phyloP scores from a whole-genome alignment of 2,329 filamentous ascomycete genomes.

The Nothomitra cinnamomea region DNA sequence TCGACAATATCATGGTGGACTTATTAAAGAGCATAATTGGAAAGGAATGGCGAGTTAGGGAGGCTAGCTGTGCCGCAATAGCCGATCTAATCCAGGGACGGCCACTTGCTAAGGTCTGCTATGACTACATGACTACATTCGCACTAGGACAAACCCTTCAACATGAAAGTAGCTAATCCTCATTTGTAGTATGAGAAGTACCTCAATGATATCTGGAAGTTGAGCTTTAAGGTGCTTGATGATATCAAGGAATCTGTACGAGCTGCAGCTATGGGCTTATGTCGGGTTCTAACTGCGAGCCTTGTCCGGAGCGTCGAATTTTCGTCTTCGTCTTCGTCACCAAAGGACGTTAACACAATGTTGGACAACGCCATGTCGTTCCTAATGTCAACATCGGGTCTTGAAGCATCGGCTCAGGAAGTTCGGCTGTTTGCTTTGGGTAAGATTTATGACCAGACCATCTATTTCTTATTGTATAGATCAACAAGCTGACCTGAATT shows the following conservation, averaged over 20 bases:
- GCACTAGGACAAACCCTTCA: no score
- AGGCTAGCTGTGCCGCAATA: constrained; percentile 75
- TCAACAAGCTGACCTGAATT: constrained; percentile 23
- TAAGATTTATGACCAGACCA: not conserved
- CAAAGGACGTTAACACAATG: constrained; percentile 56
- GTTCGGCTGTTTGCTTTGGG: constrained; percentile 56
- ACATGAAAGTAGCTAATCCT: not conserved
- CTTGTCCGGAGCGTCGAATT: constrained; percentile 75
- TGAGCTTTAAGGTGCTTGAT: constrained; percentile 80
- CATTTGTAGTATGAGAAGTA: constrained; percentile 54
- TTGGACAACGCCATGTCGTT: constrained; percentile 80
- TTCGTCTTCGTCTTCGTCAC: constrained; percentile 38
- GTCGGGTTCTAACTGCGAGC: constrained; percentile 67
- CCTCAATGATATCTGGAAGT: constrained; percentile 69
- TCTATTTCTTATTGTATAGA: not conserved
- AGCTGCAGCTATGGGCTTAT: constrained; percentile 62
- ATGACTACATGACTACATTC: no score
- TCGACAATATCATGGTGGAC: constrained; percentile 79
- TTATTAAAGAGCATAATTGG: constrained; percentile 72
- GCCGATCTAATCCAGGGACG: constrained; percentile 40
- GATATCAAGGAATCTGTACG: constrained; percentile 91
- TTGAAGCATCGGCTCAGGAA: constrained; percentile 78
- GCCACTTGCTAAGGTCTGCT: constrained; percentile 29
- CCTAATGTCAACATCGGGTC: constrained; percentile 69
- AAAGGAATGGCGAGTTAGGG: constrained; percentile 81